Base-by-base conservation (phyloP, 2,329 filamentous ascomycete species). In the Camptophora hylomeconis region DNA sequence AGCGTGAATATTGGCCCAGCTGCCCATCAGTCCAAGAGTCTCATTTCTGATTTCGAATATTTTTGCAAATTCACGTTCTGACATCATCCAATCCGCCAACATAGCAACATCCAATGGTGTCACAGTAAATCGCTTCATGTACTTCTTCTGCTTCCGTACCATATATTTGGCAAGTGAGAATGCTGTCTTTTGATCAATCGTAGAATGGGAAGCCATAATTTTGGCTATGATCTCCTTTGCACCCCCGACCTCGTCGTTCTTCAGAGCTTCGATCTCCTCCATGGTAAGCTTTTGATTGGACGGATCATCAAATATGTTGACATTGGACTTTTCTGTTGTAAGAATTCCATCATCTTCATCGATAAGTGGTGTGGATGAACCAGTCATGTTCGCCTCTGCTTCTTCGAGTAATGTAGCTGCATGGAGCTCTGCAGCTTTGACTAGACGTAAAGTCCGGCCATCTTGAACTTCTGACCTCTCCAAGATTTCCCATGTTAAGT, bases 111-210 rank as follows among this genome's bases (percentile, higher is more conserved):
- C 84, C 42, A 95, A 58, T 1, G 87, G 87, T 28, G 92, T 54
- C 2, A 89, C 72, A 0, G 80, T 82, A 48, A 98, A 95, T 8
- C 84, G 68, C 45, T 80, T 76, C 39, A 95, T 69, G 51, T 92
- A 95, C 56, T 98, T 98, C 51, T 77, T 86, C 40, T 81, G 79
- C 60, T 98, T 98, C 24, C 92, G 67, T 11, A 95, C 62, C 47
- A 89, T 93, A 57, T 98, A 98, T 54, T 98, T 98, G 23, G 87
- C 86, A 33, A 94, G 63, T 2, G 84, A 92, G 48, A 92, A 98
- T 1, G 75, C 68, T 0, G 89, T 95, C 65, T 98, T 98, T 58
- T 95, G 80, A 42, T 92, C 84, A 23, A 98, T 67, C 1, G 78
- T 80, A 11, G 80, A 76, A 54, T 98, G 89, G 23, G 84, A 89